These are phyloP conservation scores for Albugo laibachii DNA, from an alignment of 352 stramenopile genomes.

Conservation along the genomic window DNA sequence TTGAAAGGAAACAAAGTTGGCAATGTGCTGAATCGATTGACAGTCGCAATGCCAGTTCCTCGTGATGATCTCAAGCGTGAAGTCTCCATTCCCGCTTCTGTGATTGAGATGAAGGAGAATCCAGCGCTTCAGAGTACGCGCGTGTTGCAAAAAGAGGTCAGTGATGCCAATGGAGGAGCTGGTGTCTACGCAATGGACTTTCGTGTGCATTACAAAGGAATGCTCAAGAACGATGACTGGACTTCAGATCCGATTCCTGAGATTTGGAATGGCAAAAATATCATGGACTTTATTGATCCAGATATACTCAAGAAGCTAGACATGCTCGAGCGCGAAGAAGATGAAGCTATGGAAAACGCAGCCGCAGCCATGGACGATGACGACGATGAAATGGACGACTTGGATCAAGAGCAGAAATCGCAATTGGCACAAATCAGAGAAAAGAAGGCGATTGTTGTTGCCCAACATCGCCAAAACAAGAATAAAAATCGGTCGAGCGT, in stretches of 20 bases:
- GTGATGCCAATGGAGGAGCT: constrained; percentile 90
- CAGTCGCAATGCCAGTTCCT: constrained; percentile 87
- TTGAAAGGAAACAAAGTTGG: constrained; percentile 90
- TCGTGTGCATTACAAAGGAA: constrained; percentile 90
- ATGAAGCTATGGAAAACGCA: constrained; percentile 85
- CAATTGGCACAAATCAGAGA: constrained; percentile 64
- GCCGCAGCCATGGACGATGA: constrained; percentile 77
- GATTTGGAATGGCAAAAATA: constrained; percentile 99
- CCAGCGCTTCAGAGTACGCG: constrained; percentile 11
- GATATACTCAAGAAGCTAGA: constrained; percentile 95
- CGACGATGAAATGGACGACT: constrained; percentile 72
- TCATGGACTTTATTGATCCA: constrained; percentile 97
- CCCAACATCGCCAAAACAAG: constrained; percentile 81
- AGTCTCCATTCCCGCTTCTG: constrained; percentile 86
- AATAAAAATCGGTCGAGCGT: constrained; percentile 88
- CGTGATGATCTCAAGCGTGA: constrained; percentile 83
- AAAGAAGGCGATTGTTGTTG: constrained; percentile 72
- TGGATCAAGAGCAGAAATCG: constrained; percentile 93
- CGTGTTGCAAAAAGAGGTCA: constrained; percentile 67
- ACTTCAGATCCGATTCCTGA: constrained; percentile 94
- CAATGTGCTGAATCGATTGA: constrained; percentile 91
- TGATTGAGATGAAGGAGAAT: constrained; percentile 66
- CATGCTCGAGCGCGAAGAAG: constrained; percentile 92
- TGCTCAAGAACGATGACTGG: constrained; percentile 92
- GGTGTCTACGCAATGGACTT: constrained; percentile 97